Evolutionary conservation across 768 basidiomycete genomes (phyloP).

Genomic region (Calocybe gangraenosa): DNA sequence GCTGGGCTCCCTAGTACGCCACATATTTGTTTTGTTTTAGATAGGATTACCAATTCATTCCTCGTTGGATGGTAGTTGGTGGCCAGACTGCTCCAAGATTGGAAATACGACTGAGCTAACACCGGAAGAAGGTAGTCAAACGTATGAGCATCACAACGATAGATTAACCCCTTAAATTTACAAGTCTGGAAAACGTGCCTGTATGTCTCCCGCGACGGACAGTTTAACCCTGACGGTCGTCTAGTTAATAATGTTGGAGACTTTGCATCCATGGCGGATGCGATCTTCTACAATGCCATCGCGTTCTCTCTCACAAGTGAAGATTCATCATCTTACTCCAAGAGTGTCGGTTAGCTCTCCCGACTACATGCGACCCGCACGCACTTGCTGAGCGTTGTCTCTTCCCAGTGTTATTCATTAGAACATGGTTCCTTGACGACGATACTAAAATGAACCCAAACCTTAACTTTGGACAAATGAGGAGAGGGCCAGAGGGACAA

Average conservation of each 20-base stretch:
- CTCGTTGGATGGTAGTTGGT: constrained; percentile 35
- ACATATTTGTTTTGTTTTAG: background rate
- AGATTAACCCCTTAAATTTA: no score
- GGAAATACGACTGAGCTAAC: constrained; percentile 56
- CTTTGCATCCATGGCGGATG: constrained; percentile 53
- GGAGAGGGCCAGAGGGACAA: constrained; percentile 35
- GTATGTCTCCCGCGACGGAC: constrained; percentile 54
- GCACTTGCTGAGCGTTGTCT: background rate
- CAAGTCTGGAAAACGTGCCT: constrained; percentile 55
- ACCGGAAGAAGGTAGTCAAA: constrained; percentile 48
- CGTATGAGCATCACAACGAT: no score
- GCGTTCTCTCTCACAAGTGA: constrained; percentile 45
- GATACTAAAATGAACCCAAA: constrained; percentile 63
- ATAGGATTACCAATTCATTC: background rate
- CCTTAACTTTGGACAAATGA: constrained; percentile 53
- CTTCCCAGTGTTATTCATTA: constrained; percentile 37
- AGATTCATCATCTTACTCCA: constrained; percentile 36
- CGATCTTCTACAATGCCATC: constrained; percentile 57
- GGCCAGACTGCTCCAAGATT: constrained; percentile 59
- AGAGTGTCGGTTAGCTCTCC: constrained; percentile 29
- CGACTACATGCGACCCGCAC: background rate
- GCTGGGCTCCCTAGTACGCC: constrained; percentile 66
- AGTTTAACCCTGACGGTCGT: constrained; percentile 62
- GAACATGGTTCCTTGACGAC: constrained; percentile 57
- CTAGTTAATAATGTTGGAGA: constrained; percentile 51